These are phyloP conservation scores for Striga hermonthica DNA, from an alignment of 305 asterid genomes.

Conservation along the genomic window DNA sequence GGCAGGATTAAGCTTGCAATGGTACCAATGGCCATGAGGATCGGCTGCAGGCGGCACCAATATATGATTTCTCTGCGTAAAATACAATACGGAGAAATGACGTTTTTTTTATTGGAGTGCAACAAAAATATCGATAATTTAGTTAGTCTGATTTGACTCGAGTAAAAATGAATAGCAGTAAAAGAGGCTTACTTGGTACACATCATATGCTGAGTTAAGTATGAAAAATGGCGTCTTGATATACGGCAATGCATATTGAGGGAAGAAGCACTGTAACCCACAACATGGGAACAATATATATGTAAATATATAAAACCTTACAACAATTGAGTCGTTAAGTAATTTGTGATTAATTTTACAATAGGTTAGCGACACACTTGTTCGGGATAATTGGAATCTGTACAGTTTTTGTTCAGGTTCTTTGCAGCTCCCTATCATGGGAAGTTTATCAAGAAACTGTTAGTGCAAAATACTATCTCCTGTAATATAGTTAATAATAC, in stretches of 20 bases:
- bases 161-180: not conserved
- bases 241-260: conserved; percentile 69
- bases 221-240: conserved; percentile 76
- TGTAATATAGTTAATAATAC: not conserved
- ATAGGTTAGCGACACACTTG: conserved; percentile 46
- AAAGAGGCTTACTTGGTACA: conserved; percentile 66
- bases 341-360: no score
- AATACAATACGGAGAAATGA: not conserved
- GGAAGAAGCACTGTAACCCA: conserved; percentile 80
- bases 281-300: no score
- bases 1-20: conserved; percentile 62
- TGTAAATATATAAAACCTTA: not conserved
- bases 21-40: conserved; percentile 79
- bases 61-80: conserved; percentile 64
- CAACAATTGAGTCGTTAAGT: not conserved
- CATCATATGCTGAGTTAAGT: conserved; percentile 88
- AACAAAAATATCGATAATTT: not conserved
- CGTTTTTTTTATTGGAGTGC: not conserved
- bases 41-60: conserved; percentile 91
- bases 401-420: conserved; percentile 70
- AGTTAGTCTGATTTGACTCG: not conserved
- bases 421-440: conserved; percentile 58
- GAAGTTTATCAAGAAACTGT: not conserved
- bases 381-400: conserved; percentile 45
- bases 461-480: not conserved